Conservation (phyloP, 2,329 filamentous ascomycete genomes). For the Geosmithia putterillii region DNA sequence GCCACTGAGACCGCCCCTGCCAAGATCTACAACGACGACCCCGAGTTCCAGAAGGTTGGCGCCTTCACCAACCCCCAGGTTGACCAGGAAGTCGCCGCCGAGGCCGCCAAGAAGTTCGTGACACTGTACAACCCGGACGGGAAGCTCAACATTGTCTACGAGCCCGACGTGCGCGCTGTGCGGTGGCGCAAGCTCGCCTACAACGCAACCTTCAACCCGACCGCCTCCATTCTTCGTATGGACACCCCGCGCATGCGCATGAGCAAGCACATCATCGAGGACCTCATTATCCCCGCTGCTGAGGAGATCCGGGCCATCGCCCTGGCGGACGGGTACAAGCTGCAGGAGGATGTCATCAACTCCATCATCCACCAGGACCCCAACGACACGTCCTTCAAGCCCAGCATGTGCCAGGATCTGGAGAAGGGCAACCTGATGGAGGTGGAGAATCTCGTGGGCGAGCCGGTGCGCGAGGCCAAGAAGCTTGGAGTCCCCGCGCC, state of each 20-base stretch:
- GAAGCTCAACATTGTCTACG: conserved; percentile 27
- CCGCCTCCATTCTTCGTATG: conserved; percentile 35
- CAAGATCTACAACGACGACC: conserved; percentile 37
- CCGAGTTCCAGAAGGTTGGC: conserved; percentile 36
- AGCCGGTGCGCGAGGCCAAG: conserved; percentile 1
- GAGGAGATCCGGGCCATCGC: conserved; percentile 35
- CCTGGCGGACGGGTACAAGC: conserved; percentile 22
- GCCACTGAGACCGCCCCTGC: conserved; percentile 33
- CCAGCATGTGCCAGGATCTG: conserved; percentile 42
- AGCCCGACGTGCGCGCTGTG: conserved; percentile 25
- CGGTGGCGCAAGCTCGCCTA: conserved; percentile 40
- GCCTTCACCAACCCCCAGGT: conserved; percentile 28
- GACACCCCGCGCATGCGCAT: conserved; percentile 38
- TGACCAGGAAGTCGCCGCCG: conserved; percentile 7
- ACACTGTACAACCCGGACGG: conserved; percentile 31
- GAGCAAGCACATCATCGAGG: conserved; percentile 27
- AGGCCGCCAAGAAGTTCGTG: conserved; percentile 28
- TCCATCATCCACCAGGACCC: conserved; percentile 35
- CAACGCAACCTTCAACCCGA: conserved; percentile 37
- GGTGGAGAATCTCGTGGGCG: conserved; percentile 1
- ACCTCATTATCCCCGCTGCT: conserved; percentile 40
- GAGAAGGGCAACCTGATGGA: conserved; percentile 29
- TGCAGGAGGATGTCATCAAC: conserved; percentile 29
- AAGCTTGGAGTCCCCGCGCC: conserved; percentile 27
- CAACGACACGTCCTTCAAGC: conserved; percentile 31